These are phyloP conservation scores for Ramaria sp. DNA, from an alignment of 768 basidiomycete genomes.

Conservation along the genomic window DNA sequence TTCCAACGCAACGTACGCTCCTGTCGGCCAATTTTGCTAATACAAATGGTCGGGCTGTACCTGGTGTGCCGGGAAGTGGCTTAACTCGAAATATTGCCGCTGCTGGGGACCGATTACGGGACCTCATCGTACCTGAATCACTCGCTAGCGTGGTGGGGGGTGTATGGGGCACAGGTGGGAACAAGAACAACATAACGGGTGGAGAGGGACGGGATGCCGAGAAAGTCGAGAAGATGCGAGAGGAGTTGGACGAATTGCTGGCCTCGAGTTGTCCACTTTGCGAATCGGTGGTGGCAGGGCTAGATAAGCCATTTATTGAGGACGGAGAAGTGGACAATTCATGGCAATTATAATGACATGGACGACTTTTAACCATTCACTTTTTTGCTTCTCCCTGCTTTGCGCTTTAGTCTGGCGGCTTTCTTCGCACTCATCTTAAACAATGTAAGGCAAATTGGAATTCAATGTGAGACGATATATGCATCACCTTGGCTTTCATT, in stretches of 20 bases:
- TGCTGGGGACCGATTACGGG: conserved; percentile 81
- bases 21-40: conserved; percentile 64
- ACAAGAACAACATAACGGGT: conserved; percentile 24
- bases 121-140: conserved; percentile 90
- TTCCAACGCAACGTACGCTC: conserved; percentile 48
- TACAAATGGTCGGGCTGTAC: conserved; percentile 45
- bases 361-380: conserved; percentile 48
- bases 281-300: conserved; percentile 73
- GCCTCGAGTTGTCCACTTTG: conserved; percentile 89
- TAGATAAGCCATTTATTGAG: conserved; percentile 81
- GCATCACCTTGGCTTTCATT: conserved; percentile 39
- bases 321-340: conserved; percentile 70
- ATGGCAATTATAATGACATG: conserved; percentile 49
- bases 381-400: conserved; percentile 69
- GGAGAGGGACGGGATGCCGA: conserved; percentile 37
- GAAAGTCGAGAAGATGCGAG: conserved; percentile 61
- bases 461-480: not conserved
- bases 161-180: conserved; percentile 21
- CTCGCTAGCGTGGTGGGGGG: conserved; percentile 63
- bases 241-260: conserved; percentile 82
- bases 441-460: not conserved
- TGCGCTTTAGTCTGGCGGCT: conserved; percentile 61
- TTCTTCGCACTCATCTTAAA: conserved; percentile 71
- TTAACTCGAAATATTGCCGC: conserved; percentile 75
- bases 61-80: conserved; percentile 31